Conservation (phyloP, 2,329 filamentous ascomycete genomes). For the Tolypocladium endophyticum region DNA sequence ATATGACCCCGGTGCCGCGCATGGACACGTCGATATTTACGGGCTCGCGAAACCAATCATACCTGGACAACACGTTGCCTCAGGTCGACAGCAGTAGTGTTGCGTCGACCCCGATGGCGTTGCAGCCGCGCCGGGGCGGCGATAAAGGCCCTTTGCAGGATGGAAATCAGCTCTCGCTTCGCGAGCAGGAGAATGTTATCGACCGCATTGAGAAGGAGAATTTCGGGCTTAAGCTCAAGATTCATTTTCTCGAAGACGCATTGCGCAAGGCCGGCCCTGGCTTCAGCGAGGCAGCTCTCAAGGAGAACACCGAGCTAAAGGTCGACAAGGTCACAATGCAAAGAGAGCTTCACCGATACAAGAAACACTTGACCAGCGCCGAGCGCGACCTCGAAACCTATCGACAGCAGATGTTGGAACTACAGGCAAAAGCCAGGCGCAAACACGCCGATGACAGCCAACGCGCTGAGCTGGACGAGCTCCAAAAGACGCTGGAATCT, state of each 20-base stretch:
- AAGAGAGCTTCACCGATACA: constrained; percentile 74
- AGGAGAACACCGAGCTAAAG: constrained; percentile 94
- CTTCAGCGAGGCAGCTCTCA: constrained; percentile 78
- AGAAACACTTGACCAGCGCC: constrained; percentile 71
- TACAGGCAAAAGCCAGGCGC: constrained; percentile 71
- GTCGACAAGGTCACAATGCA: constrained; percentile 86
- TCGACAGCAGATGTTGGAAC: constrained; percentile 67
- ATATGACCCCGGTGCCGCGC: constrained; percentile 63
- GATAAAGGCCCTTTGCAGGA: constrained; percentile 64
- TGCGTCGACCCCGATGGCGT: constrained; percentile 70
- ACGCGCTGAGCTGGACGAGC: constrained; percentile 46
- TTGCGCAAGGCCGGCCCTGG: constrained; percentile 79
- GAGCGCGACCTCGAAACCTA: constrained; percentile 83
- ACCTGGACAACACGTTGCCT: constrained; percentile 61
- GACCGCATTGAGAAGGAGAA: constrained; percentile 98
- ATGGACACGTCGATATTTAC: constrained; percentile 65
- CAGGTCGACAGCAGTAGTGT: constrained; percentile 69
- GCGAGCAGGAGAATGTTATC: constrained; percentile 91
- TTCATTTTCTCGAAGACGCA: constrained; percentile 90
- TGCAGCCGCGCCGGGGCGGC: constrained; percentile 52
- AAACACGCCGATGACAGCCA: constrained; percentile 64
- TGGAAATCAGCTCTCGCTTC: constrained; percentile 81
- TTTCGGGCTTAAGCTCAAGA: constrained; percentile 91
- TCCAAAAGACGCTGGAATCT: constrained; percentile 46
- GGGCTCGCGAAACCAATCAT: constrained; percentile 53